A percentile compares a stretch with the other conserved stretches of the same genome.
Evolutionary conservation across 2,329 filamentous ascomycete genomes (phyloP).

Genomic region (Claviceps sp.): DNA sequence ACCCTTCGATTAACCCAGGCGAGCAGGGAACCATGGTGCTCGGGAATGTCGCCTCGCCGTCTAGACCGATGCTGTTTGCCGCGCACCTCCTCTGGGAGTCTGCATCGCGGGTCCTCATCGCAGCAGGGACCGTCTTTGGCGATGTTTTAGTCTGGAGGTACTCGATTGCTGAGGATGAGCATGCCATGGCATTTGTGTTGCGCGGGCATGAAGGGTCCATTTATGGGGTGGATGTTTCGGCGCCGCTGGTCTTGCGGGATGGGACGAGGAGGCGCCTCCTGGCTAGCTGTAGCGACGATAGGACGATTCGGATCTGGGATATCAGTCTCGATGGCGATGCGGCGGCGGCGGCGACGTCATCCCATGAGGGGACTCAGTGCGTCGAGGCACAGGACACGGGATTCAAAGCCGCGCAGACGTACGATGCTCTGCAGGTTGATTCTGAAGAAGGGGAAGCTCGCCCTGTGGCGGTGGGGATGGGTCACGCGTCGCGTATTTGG

Average conservation of each 20-base stretch:
- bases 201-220: conserved; percentile 80
- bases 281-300: conserved; percentile 87
- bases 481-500: conserved; percentile 85
- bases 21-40: conserved; percentile 22
- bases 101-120: conserved; percentile 51
- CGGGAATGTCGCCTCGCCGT: conserved; percentile 44
- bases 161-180: conserved; percentile 16
- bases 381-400: conserved; percentile 36
- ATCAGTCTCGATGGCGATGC: conserved; percentile 38
- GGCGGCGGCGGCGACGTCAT: background rate
- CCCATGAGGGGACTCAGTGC: background rate
- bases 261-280: conserved; percentile 46
- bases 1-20: conserved; percentile 8
- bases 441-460: conserved; percentile 13
- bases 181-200: conserved; percentile 36
- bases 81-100: conserved; percentile 57
- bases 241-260: conserved; percentile 26
- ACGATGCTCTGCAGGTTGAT: conserved; percentile 11
- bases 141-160: conserved; percentile 87
- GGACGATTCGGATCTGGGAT: conserved; percentile 81
- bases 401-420: conserved; percentile 31
- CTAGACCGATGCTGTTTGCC: conserved; percentile 78
- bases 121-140: conserved; percentile 86
- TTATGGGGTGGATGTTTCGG: conserved; percentile 75
- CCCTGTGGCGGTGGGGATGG: conserved; percentile 63